Percentiles rank a stretch among this genome's conserved stretches.
Conservation (phyloP, 2,329 filamentous ascomycete genomes). For the Parastagonospora nodorum region DNA sequence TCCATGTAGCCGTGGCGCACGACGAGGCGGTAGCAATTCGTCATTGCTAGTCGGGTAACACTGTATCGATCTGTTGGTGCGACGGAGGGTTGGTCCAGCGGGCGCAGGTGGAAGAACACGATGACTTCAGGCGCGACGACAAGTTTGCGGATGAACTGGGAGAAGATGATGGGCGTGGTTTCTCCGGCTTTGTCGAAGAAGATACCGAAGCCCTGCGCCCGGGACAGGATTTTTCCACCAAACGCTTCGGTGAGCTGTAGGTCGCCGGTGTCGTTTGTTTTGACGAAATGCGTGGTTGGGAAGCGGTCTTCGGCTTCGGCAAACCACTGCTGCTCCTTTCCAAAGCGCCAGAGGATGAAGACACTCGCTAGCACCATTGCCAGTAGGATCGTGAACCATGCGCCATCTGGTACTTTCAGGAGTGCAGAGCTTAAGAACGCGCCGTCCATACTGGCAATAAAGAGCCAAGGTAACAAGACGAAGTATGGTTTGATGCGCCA, state of each 20-base stretch:
- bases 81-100: constrained; percentile 60
- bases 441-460: constrained; percentile 70
- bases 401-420: constrained; percentile 74
- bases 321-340: constrained; percentile 77
- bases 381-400: constrained; percentile 76
- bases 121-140: constrained; percentile 68
- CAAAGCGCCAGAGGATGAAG: constrained; percentile 78
- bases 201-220: constrained; percentile 66
- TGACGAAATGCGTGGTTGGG: constrained; percentile 54
- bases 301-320: constrained; percentile 66
- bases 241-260: constrained; percentile 49
- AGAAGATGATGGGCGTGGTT: constrained; percentile 68
- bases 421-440: constrained; percentile 72
- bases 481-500: constrained; percentile 67
- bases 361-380: constrained; percentile 65
- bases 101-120: constrained; percentile 76
- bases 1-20: constrained; percentile 76
- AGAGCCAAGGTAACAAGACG: constrained; percentile 66
- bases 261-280: constrained; percentile 36
- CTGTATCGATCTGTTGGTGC: constrained; percentile 54
- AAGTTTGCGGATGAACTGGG: constrained; percentile 75
- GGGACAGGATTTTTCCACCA: constrained; percentile 33
- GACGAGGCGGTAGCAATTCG: constrained; percentile 70
- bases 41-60: constrained; percentile 55
- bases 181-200: constrained; percentile 80